Evolutionary conservation across 306 rosid species (phyloP).

Genomic region (Mimosa pudica): DNA sequence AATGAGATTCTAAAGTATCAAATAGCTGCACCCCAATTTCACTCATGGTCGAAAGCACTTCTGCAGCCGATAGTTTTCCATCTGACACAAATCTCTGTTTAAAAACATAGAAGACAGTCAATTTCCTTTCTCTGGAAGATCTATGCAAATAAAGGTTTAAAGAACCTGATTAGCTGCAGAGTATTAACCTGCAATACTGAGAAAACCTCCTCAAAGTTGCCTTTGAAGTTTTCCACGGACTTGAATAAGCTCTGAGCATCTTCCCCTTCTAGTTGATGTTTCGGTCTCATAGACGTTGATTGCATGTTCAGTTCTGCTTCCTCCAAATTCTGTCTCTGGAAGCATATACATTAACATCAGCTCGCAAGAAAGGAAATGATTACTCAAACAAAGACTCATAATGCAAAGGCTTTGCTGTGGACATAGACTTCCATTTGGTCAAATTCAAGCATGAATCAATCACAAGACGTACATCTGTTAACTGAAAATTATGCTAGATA

Average conservation of each 20-base stretch:
- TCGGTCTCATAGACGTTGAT: slow-evolving; percentile 43
- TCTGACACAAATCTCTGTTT: slow-evolving; percentile 55
- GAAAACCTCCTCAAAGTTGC: slow-evolving; percentile 59
- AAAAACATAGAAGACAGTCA: slow-evolving; percentile 28
- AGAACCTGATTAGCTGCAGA: slow-evolving; percentile 29
- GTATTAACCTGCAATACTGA: slow-evolving; percentile 65
- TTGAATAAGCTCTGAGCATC: slow-evolving; percentile 54
- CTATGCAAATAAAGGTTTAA: slow-evolving; percentile 23
- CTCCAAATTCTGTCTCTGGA: slow-evolving; percentile 68
- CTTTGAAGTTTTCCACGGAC: slow-evolving; percentile 60
- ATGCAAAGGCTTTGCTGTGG: slow-evolving; percentile 8
- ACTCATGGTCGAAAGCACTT: slow-evolving; percentile 63
- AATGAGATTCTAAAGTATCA: slow-evolving; percentile 62
- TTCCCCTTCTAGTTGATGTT: slow-evolving; percentile 64
- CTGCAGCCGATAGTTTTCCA: slow-evolving; percentile 49
- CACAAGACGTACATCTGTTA: neutral
- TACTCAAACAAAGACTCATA: slow-evolving; percentile 10
- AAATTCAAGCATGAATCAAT: slow-evolving; percentile 8
- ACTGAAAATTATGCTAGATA: slow-evolving; percentile 17
- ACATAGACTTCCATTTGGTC: slow-evolving; percentile 4
- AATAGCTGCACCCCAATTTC: slow-evolving; percentile 67
- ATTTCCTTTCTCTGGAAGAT: slow-evolving; percentile 23
- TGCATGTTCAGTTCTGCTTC: slow-evolving; percentile 49
- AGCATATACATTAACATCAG: slow-evolving; percentile 33
- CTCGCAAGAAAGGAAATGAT: slow-evolving; percentile 14